phyloP scores from a whole-genome alignment of 768 basidiomycete genomes.

The Leucosporidium yakuticum region DNA sequence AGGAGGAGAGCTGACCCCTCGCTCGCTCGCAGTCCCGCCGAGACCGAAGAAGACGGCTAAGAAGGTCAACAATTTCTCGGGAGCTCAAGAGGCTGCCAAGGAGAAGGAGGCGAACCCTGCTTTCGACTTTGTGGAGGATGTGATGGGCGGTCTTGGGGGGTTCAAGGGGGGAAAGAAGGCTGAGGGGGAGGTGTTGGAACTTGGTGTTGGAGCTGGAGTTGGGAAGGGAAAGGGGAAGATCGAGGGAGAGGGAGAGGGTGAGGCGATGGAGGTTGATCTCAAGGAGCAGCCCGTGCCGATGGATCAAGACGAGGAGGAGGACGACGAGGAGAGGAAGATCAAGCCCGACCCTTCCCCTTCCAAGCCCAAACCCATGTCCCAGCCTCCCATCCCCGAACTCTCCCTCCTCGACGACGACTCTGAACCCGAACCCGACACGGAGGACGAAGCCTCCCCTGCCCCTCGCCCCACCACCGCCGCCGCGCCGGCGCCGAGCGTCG shows the following conservation, averaged over 20 bases:
- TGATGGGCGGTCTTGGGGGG: not conserved
- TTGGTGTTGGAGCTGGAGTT: too few species aligned
- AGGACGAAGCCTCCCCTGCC: slow-evolving; percentile 44
- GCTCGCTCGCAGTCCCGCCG: slow-evolving; percentile 44
- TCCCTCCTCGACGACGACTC: slow-evolving; percentile 51
- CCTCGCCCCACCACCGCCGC: not conserved
- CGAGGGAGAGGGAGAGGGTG: too few species aligned
- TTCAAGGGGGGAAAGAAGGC: not conserved
- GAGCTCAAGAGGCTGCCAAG: slow-evolving; percentile 8
- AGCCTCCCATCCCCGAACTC: slow-evolving; percentile 36
- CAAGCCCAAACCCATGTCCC: too few species aligned
- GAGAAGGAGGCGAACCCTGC: slow-evolving; percentile 5
- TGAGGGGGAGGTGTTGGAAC: not conserved
- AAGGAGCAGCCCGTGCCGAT: slow-evolving; percentile 11
- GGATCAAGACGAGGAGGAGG: slow-evolving; percentile 5
- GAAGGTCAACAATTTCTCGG: slow-evolving; percentile 3
- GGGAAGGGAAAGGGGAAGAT: too few species aligned
- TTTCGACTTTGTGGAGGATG: slow-evolving; percentile 21
- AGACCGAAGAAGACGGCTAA: slow-evolving; percentile 34
- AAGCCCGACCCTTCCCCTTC: not conserved
- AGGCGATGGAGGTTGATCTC: not conserved
- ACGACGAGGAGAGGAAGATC: not conserved
- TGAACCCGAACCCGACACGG: slow-evolving; percentile 38
- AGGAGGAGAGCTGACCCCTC: too few species aligned
- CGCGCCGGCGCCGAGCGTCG: not conserved